A percentile compares a stretch with the other conserved stretches of the same genome.
phyloP scores from a whole-genome alignment of 345 rosid species.

The Diplotaxis tenuifolia region DNA sequence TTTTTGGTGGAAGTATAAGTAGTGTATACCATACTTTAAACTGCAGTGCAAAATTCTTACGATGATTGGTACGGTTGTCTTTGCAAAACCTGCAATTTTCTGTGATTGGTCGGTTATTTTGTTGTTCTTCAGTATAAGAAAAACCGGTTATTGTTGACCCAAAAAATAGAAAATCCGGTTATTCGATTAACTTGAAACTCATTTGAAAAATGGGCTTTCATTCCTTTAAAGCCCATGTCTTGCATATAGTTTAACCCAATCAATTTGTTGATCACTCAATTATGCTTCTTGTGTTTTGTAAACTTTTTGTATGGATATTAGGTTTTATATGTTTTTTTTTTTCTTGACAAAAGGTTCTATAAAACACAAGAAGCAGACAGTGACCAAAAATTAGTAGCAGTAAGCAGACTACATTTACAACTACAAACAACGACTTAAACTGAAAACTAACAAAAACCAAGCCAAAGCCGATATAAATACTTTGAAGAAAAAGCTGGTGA shows the following conservation, averaged over 20 bases:
- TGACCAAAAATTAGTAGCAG: not conserved
- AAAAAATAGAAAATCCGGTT: not conserved
- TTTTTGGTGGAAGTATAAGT: not conserved
- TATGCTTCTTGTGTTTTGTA: not conserved
- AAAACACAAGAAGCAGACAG: not conserved
- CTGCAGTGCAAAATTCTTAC: not conserved
- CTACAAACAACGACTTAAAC: not conserved
- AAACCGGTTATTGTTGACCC: not conserved
- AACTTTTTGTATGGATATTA: not conserved
- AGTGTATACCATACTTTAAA: not conserved
- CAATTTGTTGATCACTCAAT: not conserved
- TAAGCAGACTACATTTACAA: not conserved
- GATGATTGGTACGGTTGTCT: not conserved
- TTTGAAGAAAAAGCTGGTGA: not conserved
- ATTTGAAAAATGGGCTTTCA: not conserved
- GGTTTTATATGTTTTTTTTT: not conserved
- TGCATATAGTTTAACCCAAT: not conserved
- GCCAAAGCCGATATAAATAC: not conserved
- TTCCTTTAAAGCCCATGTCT: conserved; percentile 11
- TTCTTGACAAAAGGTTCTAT: not conserved
- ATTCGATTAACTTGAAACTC: not conserved
- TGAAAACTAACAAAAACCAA: not conserved
- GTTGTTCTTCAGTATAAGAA: not conserved
- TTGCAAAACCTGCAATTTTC: not conserved
- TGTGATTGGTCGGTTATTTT: not conserved